phyloP scores from a whole-genome alignment of 441 rosid genomes.

The Macaranga tanarius region DNA sequence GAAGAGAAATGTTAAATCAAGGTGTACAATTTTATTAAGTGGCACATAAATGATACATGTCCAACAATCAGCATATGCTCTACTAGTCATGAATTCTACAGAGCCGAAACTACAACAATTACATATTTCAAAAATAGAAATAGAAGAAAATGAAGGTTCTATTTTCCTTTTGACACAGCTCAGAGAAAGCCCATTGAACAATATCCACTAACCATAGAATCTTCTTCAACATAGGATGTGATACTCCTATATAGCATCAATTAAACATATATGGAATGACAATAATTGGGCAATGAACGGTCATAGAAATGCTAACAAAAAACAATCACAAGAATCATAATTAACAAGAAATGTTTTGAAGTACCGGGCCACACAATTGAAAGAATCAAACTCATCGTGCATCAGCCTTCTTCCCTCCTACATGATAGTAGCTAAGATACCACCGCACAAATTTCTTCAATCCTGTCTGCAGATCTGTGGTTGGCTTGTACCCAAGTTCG shows the following conservation, averaged over 20 bases:
- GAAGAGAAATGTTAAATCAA: constrained; percentile 11
- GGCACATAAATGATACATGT: constrained; percentile 47
- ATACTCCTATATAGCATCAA: constrained; percentile 38
- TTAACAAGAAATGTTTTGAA: constrained; percentile 38
- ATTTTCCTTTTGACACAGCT: constrained; percentile 39
- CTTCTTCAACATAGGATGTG: constrained; percentile 34
- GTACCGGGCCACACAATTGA: constrained; percentile 33
- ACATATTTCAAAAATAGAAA: constrained; percentile 34
- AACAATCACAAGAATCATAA: constrained; percentile 57
- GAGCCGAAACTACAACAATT: constrained; percentile 51
- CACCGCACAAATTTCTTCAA: constrained; percentile 94
- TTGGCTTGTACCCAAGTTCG: constrained; percentile 86
- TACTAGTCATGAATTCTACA: constrained; percentile 51
- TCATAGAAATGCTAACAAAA: constrained; percentile 33
- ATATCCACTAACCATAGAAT: constrained; percentile 42
- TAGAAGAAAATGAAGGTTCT: constrained; percentile 28
- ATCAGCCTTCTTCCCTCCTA: constrained; percentile 56
- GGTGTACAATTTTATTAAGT: constrained; percentile 36
- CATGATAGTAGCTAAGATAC: constrained; percentile 77
- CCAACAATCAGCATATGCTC: constrained; percentile 50
- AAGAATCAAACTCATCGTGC: constrained; percentile 40
- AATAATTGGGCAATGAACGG: constrained; percentile 32
- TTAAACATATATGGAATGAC: constrained; percentile 34
- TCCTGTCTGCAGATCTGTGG: constrained; percentile 85
- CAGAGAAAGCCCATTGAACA: constrained; percentile 33